Base-by-base conservation (phyloP, 2,329 filamentous ascomycete species). In the Paecilomyces fulvus region DNA sequence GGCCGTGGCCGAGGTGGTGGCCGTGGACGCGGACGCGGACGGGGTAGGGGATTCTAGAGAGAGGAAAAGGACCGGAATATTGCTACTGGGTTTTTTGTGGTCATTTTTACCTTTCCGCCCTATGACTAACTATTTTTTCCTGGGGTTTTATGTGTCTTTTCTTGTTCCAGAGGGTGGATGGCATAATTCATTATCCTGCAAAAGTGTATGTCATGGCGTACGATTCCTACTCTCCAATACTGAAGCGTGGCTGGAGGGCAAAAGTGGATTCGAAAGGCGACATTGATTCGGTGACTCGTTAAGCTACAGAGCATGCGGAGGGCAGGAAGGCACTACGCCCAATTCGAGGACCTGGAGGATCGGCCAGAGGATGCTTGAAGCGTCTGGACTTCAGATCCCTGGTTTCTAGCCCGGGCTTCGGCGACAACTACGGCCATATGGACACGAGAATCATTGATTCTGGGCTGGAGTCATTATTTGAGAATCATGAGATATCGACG, bases 21-120 rank as follows among this genome's bases (percentile, higher is more conserved):
- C 20, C 72, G 81, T 30, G 78, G 80, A 30, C 71, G 80, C 52
- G 78, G 81, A 12, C 72, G 81, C 51, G 80, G 83, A 23, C 75
- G 83, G 55, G 83, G 83, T 17, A 74, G 82, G 57, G 73, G 74
- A 56, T 72, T 72, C 61, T 74, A 71, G 20, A 49, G 23, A 25
- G 48, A 21, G 21, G 20, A 50, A 30, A 10, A 12, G 20, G 21
- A 25, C 50, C 10, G 3, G 30, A 63, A 60, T 62, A 62, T 54
- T 66, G 61, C 59, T 65, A 63, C 61, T 60, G 56, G 52, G 37
- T 56, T 59, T 51, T 58, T 56, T 56, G 48, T 52, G 37, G 14
- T 43, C 37, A 43, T 43, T 43, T 51, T 61, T 51, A 56, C 25
- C 50, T n/a, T 48, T 52, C n/a, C 55, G 30, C 30, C 37, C 37